Conservation (phyloP, 352 stramenopile genomes). For the Globisporangium nunn region DNA sequence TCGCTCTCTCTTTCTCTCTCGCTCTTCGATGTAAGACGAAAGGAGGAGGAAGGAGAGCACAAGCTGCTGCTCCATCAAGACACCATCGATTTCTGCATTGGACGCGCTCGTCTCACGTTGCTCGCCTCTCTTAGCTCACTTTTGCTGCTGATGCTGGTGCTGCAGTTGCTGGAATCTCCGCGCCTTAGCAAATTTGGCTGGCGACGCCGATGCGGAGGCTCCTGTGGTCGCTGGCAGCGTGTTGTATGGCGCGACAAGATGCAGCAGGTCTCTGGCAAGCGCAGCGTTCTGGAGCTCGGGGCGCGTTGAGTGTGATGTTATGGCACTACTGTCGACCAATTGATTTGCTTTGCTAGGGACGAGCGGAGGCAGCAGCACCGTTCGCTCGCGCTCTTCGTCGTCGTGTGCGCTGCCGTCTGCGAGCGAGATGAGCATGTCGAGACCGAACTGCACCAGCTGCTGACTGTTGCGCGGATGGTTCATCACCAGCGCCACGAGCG, state of each 20-base stretch:
- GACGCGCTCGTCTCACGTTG: neutral
- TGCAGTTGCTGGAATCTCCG: conserved; percentile 14
- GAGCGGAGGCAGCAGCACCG: conserved; percentile 5
- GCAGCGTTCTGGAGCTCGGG: conserved; percentile 28
- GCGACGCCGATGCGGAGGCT: conserved; percentile 2
- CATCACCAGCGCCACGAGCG: conserved; percentile 42
- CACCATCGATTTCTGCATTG: neutral
- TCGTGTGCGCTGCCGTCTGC: conserved; percentile 12
- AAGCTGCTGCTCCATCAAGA: neutral
- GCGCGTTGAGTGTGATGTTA: neutral
- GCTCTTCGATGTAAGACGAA: neutral
- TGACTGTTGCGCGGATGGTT: conserved; percentile 55
- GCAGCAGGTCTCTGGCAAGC: conserved; percentile 51
- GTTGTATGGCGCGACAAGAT: conserved; percentile 52
- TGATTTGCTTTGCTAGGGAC: conserved; percentile 1
- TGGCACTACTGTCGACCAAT: neutral
- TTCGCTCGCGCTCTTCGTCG: conserved; percentile 21
- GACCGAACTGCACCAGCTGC: conserved; percentile 48
- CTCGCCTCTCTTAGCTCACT: neutral
- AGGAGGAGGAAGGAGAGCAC: neutral
- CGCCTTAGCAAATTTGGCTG: conserved; percentile 12
- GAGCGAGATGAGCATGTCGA: conserved; percentile 53
- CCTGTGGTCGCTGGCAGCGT: neutral
- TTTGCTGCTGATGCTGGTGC: conserved; percentile 10
- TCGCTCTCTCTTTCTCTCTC: too few species aligned